phyloP scores from a whole-genome alignment of 768 basidiomycete genomes.

The Pulveroboletus frians region DNA sequence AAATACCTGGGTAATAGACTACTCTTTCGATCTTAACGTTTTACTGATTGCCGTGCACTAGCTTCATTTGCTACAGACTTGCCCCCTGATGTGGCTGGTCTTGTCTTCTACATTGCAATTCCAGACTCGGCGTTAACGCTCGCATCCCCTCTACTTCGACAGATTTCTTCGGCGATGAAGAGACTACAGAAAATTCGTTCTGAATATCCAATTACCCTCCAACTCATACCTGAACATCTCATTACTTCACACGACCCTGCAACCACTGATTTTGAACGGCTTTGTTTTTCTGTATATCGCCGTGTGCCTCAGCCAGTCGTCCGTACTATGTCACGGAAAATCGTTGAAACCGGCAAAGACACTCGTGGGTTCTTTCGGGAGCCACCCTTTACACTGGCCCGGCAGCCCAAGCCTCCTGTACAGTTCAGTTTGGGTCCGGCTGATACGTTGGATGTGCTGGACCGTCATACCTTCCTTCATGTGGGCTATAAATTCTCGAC shows the following conservation, averaged over 20 bases:
- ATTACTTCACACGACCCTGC: constrained; percentile 35
- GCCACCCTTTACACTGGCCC: constrained; percentile 60
- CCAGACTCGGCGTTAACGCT: constrained; percentile 59
- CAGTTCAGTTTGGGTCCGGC: constrained; percentile 38
- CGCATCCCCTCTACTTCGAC: constrained; percentile 61
- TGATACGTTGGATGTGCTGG: constrained; percentile 45
- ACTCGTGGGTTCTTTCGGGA: constrained; percentile 54
- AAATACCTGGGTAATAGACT: constrained; percentile 53
- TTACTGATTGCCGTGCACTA: constrained; percentile 21
- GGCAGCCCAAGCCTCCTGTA: constrained; percentile 34
- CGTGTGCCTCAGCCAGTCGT: constrained; percentile 58
- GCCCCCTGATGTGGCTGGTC: constrained; percentile 33
- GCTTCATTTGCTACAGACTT: constrained; percentile 48
- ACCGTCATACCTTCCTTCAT: constrained; percentile 64
- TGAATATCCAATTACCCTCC: constrained; percentile 53
- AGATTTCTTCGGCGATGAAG: constrained; percentile 59
- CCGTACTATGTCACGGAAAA: constrained; percentile 52
- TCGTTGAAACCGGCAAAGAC: constrained; percentile 38
- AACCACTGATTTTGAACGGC: constrained; percentile 35
- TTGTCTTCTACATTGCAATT: constrained; percentile 66
- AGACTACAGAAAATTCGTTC: constrained; percentile 47
- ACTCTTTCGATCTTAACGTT: neutral
- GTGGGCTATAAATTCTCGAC: constrained; percentile 64
- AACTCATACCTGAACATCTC: constrained; percentile 67
- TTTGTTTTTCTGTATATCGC: constrained; percentile 68